These are phyloP conservation scores for Ceriops decandra DNA, from an alignment of 345 rosid species.

Conservation along the genomic window DNA sequence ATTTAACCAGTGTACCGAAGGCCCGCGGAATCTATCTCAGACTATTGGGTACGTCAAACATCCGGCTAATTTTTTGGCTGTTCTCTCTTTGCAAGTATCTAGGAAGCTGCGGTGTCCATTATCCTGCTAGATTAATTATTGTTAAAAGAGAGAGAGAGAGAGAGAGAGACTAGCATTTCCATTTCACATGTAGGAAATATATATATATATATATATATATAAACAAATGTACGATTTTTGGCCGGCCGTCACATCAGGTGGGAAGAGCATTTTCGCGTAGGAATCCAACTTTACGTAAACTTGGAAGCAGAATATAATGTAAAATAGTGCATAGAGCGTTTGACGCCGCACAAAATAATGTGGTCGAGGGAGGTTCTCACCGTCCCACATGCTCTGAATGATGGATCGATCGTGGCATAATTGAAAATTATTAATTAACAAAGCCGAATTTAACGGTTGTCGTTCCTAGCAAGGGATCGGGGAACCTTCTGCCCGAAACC, in stretches of 20 bases:
- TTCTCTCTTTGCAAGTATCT: constrained; percentile 17
- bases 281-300: constrained; percentile 12
- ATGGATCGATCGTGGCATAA: not conserved
- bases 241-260: constrained; percentile 24
- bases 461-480: too few species aligned
- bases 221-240: not conserved
- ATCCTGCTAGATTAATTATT: not conserved
- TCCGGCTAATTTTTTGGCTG: not conserved
- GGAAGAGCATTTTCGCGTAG: not conserved
- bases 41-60: not conserved
- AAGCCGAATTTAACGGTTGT: not conserved
- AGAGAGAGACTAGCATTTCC: not conserved
- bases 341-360: constrained; percentile 10
- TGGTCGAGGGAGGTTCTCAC: constrained; percentile 16
- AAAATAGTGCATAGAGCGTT: not conserved
- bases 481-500: not conserved
- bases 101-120: constrained; percentile 1
- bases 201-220: too few species aligned
- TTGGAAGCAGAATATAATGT: not conserved
- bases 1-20: too few species aligned
- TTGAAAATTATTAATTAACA: too few species aligned
- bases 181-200: too few species aligned
- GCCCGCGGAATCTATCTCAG: not conserved
- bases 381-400: not conserved
- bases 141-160: too few species aligned